A percentile compares a stretch with the other conserved stretches of the same genome.
These are phyloP conservation scores for Kurtzmaniella quercitrusa DNA, from an alignment of 1,139 yeast genomes.

Conservation along the genomic window DNA sequence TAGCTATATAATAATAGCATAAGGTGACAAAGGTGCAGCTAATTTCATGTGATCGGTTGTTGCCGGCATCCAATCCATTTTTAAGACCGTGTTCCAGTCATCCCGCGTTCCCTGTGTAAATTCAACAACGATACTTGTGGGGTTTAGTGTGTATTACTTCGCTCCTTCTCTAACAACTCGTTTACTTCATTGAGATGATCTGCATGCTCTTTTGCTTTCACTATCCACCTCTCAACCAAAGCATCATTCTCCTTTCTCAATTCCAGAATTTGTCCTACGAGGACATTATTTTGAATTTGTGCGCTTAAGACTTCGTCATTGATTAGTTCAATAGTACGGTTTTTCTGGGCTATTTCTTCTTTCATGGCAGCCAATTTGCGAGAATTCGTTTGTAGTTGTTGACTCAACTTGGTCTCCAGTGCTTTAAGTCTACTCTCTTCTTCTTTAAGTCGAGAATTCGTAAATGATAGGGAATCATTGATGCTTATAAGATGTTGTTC, in stretches of 20 bases:
- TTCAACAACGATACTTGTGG: too few relatives aligned
- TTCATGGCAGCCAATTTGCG: slow-evolving; percentile 29
- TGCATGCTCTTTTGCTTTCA: slow-evolving; percentile 53
- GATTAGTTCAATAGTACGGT: slow-evolving; percentile 53
- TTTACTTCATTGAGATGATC: slow-evolving; percentile 57
- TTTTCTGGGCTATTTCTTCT: slow-evolving; percentile 51
- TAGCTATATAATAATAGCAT: too few relatives aligned
- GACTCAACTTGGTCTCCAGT: slow-evolving; percentile 3
- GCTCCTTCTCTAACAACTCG: slow-evolving; percentile 19
- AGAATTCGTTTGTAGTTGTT: slow-evolving; percentile 16
- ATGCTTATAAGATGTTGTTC: background rate
- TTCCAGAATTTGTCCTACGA: slow-evolving; percentile 39
- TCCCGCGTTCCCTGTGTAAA: too few relatives aligned
- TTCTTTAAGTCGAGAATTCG: slow-evolving; percentile 7
- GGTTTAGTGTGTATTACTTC: background rate
- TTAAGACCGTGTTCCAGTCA: too few relatives aligned
- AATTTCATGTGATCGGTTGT: too few relatives aligned
- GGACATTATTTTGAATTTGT: slow-evolving; percentile 67
- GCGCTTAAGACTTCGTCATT: slow-evolving; percentile 70
- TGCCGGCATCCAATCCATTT: too few relatives aligned
- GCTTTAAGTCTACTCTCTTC: slow-evolving; percentile 13
- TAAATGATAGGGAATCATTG: slow-evolving; percentile 6
- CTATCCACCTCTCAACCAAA: slow-evolving; percentile 60
- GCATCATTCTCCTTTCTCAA: slow-evolving; percentile 46
- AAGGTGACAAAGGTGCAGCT: too few relatives aligned